A percentile compares a stretch with the other conserved stretches of the same genome.
These are phyloP conservation scores for Coniochaeta hoffmannii DNA, from an alignment of 2,329 filamentous ascomycete species.

Conservation along the genomic window DNA sequence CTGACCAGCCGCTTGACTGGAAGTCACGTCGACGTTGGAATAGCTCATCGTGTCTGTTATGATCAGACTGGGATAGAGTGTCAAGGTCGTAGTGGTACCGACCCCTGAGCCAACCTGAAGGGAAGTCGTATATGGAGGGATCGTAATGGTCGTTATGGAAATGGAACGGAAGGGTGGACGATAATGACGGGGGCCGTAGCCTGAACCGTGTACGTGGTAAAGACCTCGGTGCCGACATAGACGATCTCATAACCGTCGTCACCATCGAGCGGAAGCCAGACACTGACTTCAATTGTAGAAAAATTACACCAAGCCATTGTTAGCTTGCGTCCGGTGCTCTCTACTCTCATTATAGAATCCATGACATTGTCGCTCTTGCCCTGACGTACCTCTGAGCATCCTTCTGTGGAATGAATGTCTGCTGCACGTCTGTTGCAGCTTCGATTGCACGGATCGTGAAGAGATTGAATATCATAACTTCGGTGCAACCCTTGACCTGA, in stretches of 20 bases:
- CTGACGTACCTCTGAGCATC: background rate
- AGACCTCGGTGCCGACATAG: background rate
- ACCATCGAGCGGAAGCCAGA: background rate
- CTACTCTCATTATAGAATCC: background rate
- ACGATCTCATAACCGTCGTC: background rate
- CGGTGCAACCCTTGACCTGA: background rate
- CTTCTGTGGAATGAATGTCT: background rate
- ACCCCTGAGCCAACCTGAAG: background rate
- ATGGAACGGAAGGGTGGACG: background rate
- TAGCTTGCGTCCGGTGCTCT: background rate
- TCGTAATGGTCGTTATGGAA: background rate
- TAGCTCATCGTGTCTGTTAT: background rate
- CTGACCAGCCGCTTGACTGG: background rate
- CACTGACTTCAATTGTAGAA: constrained; percentile 2
- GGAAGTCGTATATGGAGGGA: background rate
- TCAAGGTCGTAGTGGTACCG: background rate
- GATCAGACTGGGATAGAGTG: background rate
- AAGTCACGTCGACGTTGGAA: background rate
- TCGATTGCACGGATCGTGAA: background rate
- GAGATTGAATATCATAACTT: background rate
- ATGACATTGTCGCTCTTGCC: constrained; percentile 11
- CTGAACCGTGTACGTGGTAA: background rate
- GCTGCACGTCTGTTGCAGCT: background rate
- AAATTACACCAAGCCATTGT: constrained; percentile 11
- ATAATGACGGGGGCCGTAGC: background rate